phyloP scores from a whole-genome alignment of 352 stramenopile species.

The Globisporangium cylindrosporum region DNA sequence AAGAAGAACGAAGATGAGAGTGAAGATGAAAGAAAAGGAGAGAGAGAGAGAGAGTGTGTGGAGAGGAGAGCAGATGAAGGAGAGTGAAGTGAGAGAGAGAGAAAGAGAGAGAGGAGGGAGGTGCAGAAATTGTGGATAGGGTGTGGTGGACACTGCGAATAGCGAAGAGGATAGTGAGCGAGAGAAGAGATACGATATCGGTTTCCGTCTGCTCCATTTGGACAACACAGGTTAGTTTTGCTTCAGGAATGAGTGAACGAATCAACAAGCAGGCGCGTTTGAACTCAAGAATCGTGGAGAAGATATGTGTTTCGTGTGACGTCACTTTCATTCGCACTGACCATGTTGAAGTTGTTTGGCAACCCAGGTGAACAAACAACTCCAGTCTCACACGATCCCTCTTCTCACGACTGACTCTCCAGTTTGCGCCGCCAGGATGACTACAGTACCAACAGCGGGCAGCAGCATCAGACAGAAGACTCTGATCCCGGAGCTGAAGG shows the following conservation, averaged over 20 bases:
- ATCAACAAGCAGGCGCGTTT: neutral
- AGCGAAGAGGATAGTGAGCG: neutral
- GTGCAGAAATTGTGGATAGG: neutral
- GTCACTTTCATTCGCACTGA: neutral
- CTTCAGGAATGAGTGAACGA: neutral
- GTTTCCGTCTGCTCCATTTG: neutral
- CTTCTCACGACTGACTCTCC: neutral
- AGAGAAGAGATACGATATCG: neutral
- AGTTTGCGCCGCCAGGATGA: neutral
- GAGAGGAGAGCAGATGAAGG: neutral
- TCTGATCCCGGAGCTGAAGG: neutral
- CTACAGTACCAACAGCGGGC: neutral
- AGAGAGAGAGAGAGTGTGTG: neutral
- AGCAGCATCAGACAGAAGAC: neutral
- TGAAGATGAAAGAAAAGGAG: neutral
- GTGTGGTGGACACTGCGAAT: neutral
- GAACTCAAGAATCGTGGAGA: neutral
- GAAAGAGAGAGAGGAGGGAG: neutral
- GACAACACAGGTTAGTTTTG: neutral
- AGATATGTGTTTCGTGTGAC: neutral
- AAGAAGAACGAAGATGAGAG: neutral
- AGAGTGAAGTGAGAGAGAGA: neutral
- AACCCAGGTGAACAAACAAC: neutral
- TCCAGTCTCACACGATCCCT: too few species aligned
- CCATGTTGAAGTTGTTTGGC: neutral